Evolutionary conservation across 179 eudicot species (phyloP).

Genomic region (Camellia oleifera): DNA sequence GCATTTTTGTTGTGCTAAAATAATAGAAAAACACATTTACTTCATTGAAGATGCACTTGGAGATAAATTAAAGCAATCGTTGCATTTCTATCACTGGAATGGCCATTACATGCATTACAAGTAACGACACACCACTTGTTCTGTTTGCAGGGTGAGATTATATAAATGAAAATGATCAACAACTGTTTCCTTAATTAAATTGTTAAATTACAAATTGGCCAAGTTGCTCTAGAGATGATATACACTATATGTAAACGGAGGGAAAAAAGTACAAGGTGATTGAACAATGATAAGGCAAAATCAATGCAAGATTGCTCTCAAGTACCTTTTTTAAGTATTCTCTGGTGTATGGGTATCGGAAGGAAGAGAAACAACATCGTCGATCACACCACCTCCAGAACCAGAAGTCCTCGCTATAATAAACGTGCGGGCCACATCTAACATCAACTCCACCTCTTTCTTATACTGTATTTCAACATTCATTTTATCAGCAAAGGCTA

Average conservation of each 20-base stretch:
- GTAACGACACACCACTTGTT: no score
- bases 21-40: no score
- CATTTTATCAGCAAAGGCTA: background rate
- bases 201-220: background rate
- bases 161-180: background rate
- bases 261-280: background rate
- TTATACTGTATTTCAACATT: conserved; percentile 54
- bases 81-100: no score
- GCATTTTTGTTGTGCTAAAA: no score
- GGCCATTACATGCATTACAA: no score
- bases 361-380: conserved; percentile 22
- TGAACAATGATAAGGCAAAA: background rate
- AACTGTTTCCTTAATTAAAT: background rate
- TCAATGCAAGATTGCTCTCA: background rate
- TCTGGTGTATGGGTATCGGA: conserved; percentile 23
- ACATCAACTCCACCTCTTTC: conserved; percentile 65
- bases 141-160: background rate
- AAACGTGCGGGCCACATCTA: conserved; percentile 59
- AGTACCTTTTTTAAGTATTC: background rate
- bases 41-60: no score
- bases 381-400: conserved; percentile 16
- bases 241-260: background rate
- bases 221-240: background rate
- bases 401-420: conserved; percentile 41
- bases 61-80: no score